phyloP scores from a whole-genome alignment of 2,329 filamentous ascomycete species.

The Trichoderma lentiforme region DNA sequence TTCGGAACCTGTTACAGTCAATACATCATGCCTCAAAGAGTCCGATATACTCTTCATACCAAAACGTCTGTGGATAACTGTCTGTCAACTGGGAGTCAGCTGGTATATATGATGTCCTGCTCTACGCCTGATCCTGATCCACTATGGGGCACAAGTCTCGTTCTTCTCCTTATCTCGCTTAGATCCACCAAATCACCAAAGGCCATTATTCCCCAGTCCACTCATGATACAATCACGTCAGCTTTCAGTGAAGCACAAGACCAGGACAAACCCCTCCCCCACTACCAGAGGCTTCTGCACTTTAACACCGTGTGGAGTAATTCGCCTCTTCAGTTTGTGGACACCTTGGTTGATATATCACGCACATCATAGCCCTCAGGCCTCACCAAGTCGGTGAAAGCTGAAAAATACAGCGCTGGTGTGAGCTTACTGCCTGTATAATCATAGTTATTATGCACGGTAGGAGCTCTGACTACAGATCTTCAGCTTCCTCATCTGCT shows the following conservation, averaged over 20 bases:
- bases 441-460: neutral
- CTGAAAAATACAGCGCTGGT: neutral
- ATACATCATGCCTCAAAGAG: neutral
- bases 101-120: slow-evolving; percentile 6
- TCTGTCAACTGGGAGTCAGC: neutral
- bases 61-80: neutral
- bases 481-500: neutral
- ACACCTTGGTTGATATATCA: slow-evolving; percentile 7
- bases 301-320: slow-evolving; percentile 35
- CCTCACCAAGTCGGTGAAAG: slow-evolving; percentile 9
- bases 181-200: slow-evolving; percentile 6
- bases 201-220: neutral
- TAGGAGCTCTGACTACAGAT: neutral
- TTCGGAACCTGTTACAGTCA: neutral
- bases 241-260: slow-evolving; percentile 22
- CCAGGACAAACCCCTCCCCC: slow-evolving; percentile 20
- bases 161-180: slow-evolving; percentile 11
- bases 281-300: slow-evolving; percentile 23
- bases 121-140: slow-evolving; percentile 22
- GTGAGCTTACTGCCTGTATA: neutral
- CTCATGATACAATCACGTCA: slow-evolving; percentile 12
- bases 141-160: slow-evolving; percentile 19
- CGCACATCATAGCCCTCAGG: slow-evolving; percentile 12
- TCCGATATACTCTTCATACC: neutral
- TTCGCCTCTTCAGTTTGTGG: slow-evolving; percentile 7